These are phyloP conservation scores for Penicillium sp. DNA, from an alignment of 2,329 filamentous ascomycete species.

Conservation along the genomic window DNA sequence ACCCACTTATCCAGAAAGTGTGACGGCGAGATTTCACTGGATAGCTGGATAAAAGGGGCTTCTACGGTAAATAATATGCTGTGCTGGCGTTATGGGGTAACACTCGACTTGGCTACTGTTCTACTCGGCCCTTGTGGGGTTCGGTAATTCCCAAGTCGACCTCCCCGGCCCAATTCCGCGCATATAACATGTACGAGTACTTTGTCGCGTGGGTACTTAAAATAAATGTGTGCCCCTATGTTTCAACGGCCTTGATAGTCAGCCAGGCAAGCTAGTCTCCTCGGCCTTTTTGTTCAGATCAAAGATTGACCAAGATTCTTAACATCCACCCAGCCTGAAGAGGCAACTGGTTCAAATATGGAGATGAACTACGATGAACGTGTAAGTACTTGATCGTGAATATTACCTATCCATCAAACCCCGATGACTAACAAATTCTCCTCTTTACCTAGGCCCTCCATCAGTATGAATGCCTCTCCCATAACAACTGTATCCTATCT, in stretches of 20 bases:
- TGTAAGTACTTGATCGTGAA: conserved; percentile 31
- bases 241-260: neutral
- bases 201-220: conserved; percentile 6
- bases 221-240: neutral
- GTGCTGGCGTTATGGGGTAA: neutral
- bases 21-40: neutral
- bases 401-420: neutral
- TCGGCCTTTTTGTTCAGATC: neutral
- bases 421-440: conserved; percentile 4
- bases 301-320: neutral
- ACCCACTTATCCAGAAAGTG: neutral
- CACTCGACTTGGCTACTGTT: neutral
- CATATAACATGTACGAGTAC: neutral
- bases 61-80: neutral
- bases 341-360: conserved; percentile 40
- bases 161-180: conserved; percentile 19
- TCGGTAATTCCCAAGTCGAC: conserved; percentile 14
- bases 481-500: conserved; percentile 23
- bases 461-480: conserved; percentile 26
- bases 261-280: neutral
- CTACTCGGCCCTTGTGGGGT: conserved; percentile 3
- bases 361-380: conserved; percentile 57
- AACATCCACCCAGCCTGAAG: neutral
- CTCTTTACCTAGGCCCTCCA: conserved; percentile 26
- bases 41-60: neutral